These are phyloP conservation scores for Bimuria novae-zelandiae DNA, from an alignment of 2,329 filamentous ascomycete species.

Conservation along the genomic window DNA sequence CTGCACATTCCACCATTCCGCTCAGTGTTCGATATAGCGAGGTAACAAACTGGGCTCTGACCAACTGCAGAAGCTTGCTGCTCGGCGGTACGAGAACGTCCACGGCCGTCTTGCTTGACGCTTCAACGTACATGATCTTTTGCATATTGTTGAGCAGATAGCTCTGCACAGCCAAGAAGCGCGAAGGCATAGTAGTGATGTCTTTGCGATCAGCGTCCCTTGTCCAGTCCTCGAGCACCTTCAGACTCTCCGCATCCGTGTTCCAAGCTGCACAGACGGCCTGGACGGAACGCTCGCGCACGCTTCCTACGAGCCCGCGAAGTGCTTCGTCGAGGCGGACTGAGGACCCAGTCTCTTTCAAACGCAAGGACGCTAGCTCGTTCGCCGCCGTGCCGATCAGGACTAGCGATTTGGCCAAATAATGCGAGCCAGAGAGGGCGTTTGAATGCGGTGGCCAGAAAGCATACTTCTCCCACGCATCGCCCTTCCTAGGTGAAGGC, in stretches of 20 bases:
- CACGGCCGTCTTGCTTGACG: slow-evolving; percentile 73
- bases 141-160: slow-evolving; percentile 85
- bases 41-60: slow-evolving; percentile 88
- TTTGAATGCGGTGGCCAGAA: slow-evolving; percentile 97
- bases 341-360: slow-evolving; percentile 61
- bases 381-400: slow-evolving; percentile 85
- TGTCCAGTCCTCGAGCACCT: slow-evolving; percentile 92
- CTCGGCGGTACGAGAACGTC: slow-evolving; percentile 87
- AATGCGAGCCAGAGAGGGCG: slow-evolving; percentile 88
- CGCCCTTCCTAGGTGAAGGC: slow-evolving; percentile 73
- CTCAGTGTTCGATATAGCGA: slow-evolving; percentile 93
- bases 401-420: slow-evolving; percentile 78
- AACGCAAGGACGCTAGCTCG: slow-evolving; percentile 77
- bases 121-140: slow-evolving; percentile 93
- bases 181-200: slow-evolving; percentile 86
- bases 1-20: slow-evolving; percentile 96
- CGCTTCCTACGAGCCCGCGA: slow-evolving; percentile 72
- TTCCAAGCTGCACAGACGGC: slow-evolving; percentile 92
- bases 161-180: slow-evolving; percentile 84
- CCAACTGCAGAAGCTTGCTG: slow-evolving; percentile 85
- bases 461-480: slow-evolving; percentile 89
- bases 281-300: slow-evolving; percentile 82
- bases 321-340: slow-evolving; percentile 68
- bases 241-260: slow-evolving; percentile 89
- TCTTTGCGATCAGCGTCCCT: slow-evolving; percentile 80